Conservation (phyloP, 441 rosid genomes). For the Populus hybrid region DNA sequence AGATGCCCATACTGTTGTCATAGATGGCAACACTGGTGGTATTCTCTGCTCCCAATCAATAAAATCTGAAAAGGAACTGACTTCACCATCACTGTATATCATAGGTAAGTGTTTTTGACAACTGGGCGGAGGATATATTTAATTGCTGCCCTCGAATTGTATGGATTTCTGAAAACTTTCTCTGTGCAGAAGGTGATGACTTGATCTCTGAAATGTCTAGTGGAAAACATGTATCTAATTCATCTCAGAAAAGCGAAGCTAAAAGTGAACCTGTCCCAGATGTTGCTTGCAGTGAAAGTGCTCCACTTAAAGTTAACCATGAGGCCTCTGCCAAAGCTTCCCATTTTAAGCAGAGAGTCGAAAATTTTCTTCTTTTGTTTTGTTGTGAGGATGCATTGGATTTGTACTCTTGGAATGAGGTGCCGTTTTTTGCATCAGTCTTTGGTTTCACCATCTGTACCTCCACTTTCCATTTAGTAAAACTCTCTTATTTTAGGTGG, state of each 20-base stretch:
- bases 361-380: slow-evolving; percentile 41
- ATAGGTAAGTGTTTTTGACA: slow-evolving; percentile 47
- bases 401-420: slow-evolving; percentile 63
- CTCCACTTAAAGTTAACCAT: slow-evolving; percentile 31
- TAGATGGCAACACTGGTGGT: slow-evolving; percentile 59
- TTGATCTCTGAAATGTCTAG: slow-evolving; percentile 31
- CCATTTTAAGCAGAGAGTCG: slow-evolving; percentile 31
- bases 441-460: slow-evolving; percentile 19
- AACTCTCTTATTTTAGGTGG: slow-evolving; percentile 51
- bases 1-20: slow-evolving; percentile 48
- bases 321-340: slow-evolving; percentile 34
- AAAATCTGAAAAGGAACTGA: slow-evolving; percentile 36
- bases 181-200: slow-evolving; percentile 50
- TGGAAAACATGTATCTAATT: slow-evolving; percentile 26
- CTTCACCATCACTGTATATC: slow-evolving; percentile 54
- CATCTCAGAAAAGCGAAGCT: slow-evolving; percentile 33
- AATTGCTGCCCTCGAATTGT: not conserved
- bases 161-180: slow-evolving; percentile 22
- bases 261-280: slow-evolving; percentile 31
- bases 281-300: slow-evolving; percentile 33
- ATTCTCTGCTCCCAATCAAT: slow-evolving; percentile 37
- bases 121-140: slow-evolving; percentile 15
- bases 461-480: slow-evolving; percentile 24
- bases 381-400: slow-evolving; percentile 61
- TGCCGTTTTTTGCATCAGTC: slow-evolving; percentile 25